Evolutionary conservation across 805 yeast species (phyloP).

Genomic region (Wickerhamomyces rabaulensis): DNA sequence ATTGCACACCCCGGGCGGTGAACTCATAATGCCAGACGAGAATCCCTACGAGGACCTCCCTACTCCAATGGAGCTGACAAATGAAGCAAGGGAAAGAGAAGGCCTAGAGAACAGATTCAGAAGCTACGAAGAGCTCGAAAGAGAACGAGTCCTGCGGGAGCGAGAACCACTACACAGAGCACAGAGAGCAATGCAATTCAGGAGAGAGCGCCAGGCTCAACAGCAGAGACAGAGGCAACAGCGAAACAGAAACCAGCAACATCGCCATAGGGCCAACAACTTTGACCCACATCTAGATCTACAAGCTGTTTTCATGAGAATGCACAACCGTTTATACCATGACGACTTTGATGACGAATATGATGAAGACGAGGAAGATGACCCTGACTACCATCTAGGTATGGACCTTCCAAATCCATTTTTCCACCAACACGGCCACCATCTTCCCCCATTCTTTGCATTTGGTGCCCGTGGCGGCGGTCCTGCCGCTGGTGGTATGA

Average conservation of each 20-base stretch:
- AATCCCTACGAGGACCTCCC: constrained; percentile 1
- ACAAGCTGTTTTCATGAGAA: background rate
- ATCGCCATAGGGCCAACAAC: background rate
- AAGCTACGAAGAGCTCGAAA: background rate
- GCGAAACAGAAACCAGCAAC: background rate
- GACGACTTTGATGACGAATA: background rate
- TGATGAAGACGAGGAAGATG: constrained; percentile 9
- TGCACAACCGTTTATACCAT: background rate
- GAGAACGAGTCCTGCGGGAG: background rate
- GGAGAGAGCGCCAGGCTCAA: background rate
- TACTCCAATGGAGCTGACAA: background rate
- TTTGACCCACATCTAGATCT: background rate
- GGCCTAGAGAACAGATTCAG: background rate
- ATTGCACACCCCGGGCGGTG: constrained; percentile 10
- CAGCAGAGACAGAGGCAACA: background rate
- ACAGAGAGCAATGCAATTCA: background rate
- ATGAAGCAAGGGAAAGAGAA: background rate
- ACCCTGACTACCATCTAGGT: constrained; percentile 8
- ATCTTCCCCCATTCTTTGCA: background rate
- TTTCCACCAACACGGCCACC: background rate
- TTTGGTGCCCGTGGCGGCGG: background rate
- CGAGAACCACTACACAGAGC: background rate
- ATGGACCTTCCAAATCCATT: background rate
- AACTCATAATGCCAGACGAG: background rate
- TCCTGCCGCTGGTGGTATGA: background rate